Evolutionary conservation across 148 eudicot species (phyloP).

Genomic region (Mesembryanthemum crystallinum): DNA sequence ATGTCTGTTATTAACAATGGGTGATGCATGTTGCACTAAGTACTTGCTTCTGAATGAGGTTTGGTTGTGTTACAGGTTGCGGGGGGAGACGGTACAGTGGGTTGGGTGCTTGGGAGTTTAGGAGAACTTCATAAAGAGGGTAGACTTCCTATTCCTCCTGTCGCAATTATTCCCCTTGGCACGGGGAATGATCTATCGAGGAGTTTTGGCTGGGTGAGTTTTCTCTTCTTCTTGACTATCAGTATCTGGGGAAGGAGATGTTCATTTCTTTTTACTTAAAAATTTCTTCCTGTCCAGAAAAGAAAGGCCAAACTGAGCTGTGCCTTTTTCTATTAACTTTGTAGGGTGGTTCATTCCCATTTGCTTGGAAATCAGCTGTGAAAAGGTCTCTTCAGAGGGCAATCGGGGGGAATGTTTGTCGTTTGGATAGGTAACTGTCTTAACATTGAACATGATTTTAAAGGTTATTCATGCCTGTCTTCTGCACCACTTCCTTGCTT

Average conservation of each 20-base stretch:
- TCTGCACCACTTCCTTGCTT: neutral
- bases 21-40: neutral
- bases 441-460: neutral
- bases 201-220: constrained; percentile 92
- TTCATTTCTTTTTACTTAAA: constrained; percentile 3
- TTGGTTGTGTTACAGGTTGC: constrained; percentile 61
- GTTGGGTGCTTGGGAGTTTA: constrained; percentile 94
- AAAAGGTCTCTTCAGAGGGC: constrained; percentile 77
- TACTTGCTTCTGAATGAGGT: neutral
- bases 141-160: constrained; percentile 80
- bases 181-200: constrained; percentile 97
- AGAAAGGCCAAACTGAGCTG: constrained; percentile 11
- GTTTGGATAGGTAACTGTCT: constrained; percentile 65
- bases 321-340: constrained; percentile 6
- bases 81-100: constrained; percentile 98
- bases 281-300: neutral
- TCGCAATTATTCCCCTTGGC: constrained; percentile 91
- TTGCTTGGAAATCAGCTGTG: constrained; percentile 85
- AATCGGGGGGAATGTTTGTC: constrained; percentile 43
- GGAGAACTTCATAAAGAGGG: constrained; percentile 81
- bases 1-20: neutral
- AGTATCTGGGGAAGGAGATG: neutral
- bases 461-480: neutral
- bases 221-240: constrained; percentile 12
- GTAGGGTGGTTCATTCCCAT: constrained; percentile 98